These are phyloP conservation scores for Pyricularia pennisetigena DNA, from an alignment of 2,329 filamentous ascomycete species.

Conservation along the genomic window DNA sequence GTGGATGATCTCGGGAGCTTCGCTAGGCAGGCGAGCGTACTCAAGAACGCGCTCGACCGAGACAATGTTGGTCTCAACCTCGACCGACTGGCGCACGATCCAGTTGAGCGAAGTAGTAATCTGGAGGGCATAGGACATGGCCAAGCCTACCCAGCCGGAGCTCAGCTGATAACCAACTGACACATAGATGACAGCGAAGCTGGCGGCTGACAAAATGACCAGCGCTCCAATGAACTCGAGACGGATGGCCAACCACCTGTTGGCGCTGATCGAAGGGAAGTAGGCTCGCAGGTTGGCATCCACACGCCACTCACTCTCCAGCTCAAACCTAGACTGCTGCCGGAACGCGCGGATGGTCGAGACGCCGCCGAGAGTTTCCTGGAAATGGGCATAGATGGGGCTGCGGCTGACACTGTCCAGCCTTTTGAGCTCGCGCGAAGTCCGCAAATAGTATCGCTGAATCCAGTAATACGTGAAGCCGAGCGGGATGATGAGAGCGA, in stretches of 20 bases:
- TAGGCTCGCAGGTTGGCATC: constrained; percentile 91
- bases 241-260: constrained; percentile 88
- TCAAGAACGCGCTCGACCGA: constrained; percentile 96
- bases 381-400: constrained; percentile 96
- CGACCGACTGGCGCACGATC: constrained; percentile 97
- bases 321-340: constrained; percentile 76
- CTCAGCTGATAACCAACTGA: constrained; percentile 45
- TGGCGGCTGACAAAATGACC: constrained; percentile 81
- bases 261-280: constrained; percentile 90
- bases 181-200: constrained; percentile 74
- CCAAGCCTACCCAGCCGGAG: constrained; percentile 74
- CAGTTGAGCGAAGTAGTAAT: constrained; percentile 97
- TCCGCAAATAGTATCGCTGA: constrained; percentile 92
- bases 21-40: constrained; percentile 82
- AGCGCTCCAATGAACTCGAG: constrained; percentile 92
- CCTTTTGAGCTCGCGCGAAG: constrained; percentile 91
- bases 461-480: constrained; percentile 79
- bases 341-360: constrained; percentile 92
- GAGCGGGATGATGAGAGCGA: constrained; percentile 72
- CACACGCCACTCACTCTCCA: constrained; percentile 96
- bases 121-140: constrained; percentile 95
- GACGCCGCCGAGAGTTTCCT: constrained; percentile 89
- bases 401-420: constrained; percentile 92
- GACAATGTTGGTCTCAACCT: constrained; percentile 99
- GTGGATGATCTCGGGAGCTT: constrained; percentile 89